Conservation (phyloP, 768 basidiomycete genomes). For the Lepiota venenata region DNA sequence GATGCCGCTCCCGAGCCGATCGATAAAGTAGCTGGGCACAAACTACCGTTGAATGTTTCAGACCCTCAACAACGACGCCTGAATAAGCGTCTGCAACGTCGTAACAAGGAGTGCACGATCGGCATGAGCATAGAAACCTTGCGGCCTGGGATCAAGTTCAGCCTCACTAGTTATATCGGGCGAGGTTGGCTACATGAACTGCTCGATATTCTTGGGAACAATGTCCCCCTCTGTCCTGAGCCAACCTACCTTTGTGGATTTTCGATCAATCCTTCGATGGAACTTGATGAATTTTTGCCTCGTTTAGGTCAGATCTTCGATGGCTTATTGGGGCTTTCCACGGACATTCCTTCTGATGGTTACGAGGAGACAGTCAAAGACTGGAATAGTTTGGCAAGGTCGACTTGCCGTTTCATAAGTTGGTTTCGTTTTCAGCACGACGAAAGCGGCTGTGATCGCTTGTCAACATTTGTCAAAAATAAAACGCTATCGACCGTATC, state of each 20-base stretch:
- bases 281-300: not conserved
- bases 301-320: not conserved
- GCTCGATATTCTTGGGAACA: not conserved
- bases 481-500: conserved; percentile 1
- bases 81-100: not conserved
- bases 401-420: conserved; percentile 2
- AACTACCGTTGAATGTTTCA: not conserved
- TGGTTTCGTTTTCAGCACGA: not conserved
- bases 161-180: not conserved
- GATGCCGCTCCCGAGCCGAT: not conserved
- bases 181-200: conserved; percentile 4
- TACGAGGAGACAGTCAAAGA: conserved; percentile 8
- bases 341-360: conserved; percentile 7
- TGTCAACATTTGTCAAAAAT: not conserved
- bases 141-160: not conserved
- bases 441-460: not conserved
- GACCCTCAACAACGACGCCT: conserved; percentile 4
- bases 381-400: conserved; percentile 3
- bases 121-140: conserved; percentile 7
- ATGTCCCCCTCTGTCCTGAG: not conserved
- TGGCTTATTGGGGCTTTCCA: conserved; percentile 2
- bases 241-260: conserved; percentile 5
- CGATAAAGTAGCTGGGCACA: not conserved
- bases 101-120: not conserved
- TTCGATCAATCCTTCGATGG: conserved; percentile 1